A percentile compares a stretch with the other conserved stretches of the same genome.
Conservation (phyloP, 1,284 basidiomycete species). For the Fomitopsis palustris region DNA sequence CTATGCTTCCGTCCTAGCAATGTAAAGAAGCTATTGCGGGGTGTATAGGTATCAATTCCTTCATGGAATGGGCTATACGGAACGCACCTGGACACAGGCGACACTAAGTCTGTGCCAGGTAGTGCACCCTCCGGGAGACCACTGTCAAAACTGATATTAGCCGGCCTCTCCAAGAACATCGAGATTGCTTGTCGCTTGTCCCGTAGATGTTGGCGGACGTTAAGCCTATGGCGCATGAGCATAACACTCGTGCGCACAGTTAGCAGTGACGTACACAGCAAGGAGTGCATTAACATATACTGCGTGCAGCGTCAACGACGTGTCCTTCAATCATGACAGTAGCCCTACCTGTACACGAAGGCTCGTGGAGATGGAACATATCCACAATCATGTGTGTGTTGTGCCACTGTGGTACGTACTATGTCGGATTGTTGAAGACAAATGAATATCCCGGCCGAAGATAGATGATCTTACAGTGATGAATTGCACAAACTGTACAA, state of each 20-base stretch:
- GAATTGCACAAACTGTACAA: constrained; percentile 1
- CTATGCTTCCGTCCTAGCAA: neutral
- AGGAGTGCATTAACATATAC: constrained; percentile 3
- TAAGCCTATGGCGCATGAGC: neutral
- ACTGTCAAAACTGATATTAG: neutral
- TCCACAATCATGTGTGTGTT: neutral
- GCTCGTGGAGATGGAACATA: constrained; percentile 5
- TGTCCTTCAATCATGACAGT: neutral
- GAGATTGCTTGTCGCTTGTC: neutral
- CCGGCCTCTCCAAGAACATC: neutral
- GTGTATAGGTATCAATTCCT: neutral
- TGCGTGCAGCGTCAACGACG: neutral
- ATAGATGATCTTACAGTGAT: neutral
- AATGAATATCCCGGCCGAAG: neutral
- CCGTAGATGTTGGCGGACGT: constrained; percentile 5
- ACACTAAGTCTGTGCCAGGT: neutral
- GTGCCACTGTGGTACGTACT: neutral
- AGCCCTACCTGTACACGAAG: constrained; percentile 1
- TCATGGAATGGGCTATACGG: neutral
- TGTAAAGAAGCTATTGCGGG: neutral
- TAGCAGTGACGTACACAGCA: neutral
- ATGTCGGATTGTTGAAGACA: neutral
- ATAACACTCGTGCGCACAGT: neutral
- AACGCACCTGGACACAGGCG: neutral
- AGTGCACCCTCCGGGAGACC: neutral